Base-by-base conservation (phyloP, 495 filamentous ascomycete species). In the Neurospora pannonica region DNA sequence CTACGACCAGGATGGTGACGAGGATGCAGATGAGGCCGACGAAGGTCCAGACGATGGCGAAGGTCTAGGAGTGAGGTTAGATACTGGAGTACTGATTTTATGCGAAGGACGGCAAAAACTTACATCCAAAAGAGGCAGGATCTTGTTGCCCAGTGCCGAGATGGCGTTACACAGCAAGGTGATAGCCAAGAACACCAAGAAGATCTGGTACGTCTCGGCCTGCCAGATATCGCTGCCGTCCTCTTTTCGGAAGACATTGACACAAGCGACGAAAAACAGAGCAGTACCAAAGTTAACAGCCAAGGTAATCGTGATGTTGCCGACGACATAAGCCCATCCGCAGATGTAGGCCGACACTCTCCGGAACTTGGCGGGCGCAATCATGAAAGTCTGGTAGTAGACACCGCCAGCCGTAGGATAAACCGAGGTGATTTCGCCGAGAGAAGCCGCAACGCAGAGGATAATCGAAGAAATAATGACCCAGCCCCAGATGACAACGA, bases 291-390 rank as follows among this genome's bases (percentile, higher is more conserved):
- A 92, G 76, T 92, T 90, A 38, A 92, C 90, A 8, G 89, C 87
- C 48, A 92, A 83, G 0, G 90, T 92, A 71, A 92, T 91, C 38
- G 90, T 92, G 81, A 90, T 90, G 77, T 92, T 92, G 36, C 90
- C 90, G 31, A 92, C 87, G 9, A 90, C 84, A 78, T 89, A 92
- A 28, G 89, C 80, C 90, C 91, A 92, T 71, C 88, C 90, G 75
- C 86, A 91, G 72, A 91, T 87, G 83, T 91, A 92, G 15, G 89
- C 90, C 4, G 89, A 79, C 9, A 89, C 75, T 17, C 81, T 80
- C 70, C 83, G 82, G 73, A 80, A 83, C 3, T 48, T 48, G 2
- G 78, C 73, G 10, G 87, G 81, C 8, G 87, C 83, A 2, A 89
- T 81, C 85, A 88, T 87, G 77, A 85, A 88, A 9, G 87, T 85